Conservation (phyloP, 2,329 filamentous ascomycete species). For the Mycogone perniciosa region DNA sequence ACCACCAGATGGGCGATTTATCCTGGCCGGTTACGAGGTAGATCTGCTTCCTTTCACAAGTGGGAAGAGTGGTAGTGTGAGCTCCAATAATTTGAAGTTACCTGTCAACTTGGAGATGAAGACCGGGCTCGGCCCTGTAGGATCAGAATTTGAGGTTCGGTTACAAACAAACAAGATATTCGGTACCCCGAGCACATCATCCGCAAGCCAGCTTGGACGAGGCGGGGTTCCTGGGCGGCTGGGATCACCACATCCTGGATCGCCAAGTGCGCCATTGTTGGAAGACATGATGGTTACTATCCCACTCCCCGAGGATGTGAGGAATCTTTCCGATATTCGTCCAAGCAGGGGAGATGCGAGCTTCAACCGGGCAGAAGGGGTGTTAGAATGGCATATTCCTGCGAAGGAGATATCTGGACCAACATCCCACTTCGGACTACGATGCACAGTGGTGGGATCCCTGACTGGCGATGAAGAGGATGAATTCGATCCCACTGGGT, state of each 20-base stretch:
- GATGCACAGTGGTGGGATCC: slow-evolving; percentile 71
- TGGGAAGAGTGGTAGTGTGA: slow-evolving; percentile 48
- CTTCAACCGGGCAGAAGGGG: slow-evolving; percentile 65
- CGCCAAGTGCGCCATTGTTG: slow-evolving; percentile 53
- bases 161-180: slow-evolving; percentile 65
- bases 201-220: slow-evolving; percentile 34
- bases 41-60: slow-evolving; percentile 72
- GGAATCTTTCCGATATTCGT: slow-evolving; percentile 76
- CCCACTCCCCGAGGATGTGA: slow-evolving; percentile 70
- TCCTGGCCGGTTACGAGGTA: slow-evolving; percentile 89
- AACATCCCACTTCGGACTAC: slow-evolving; percentile 63
- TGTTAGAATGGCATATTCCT: slow-evolving; percentile 77
- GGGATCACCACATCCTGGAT: slow-evolving; percentile 43
- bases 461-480: slow-evolving; percentile 44
- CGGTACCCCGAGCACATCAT: slow-evolving; percentile 30
- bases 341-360: slow-evolving; percentile 76
- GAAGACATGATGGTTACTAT: slow-evolving; percentile 75
- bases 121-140: slow-evolving; percentile 66
- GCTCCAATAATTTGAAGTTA: slow-evolving; percentile 63
- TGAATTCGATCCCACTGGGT: slow-evolving; percentile 43
- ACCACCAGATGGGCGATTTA: slow-evolving; percentile 88
- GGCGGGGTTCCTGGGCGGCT: slow-evolving; percentile 36
- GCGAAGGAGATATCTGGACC: slow-evolving; percentile 67
- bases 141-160: slow-evolving; percentile 84
- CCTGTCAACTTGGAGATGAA: slow-evolving; percentile 78